A percentile compares a stretch with the other conserved stretches of the same genome.
phyloP scores from a whole-genome alignment of 2,329 filamentous ascomycete genomes.

The Exophiala oligosperma region DNA sequence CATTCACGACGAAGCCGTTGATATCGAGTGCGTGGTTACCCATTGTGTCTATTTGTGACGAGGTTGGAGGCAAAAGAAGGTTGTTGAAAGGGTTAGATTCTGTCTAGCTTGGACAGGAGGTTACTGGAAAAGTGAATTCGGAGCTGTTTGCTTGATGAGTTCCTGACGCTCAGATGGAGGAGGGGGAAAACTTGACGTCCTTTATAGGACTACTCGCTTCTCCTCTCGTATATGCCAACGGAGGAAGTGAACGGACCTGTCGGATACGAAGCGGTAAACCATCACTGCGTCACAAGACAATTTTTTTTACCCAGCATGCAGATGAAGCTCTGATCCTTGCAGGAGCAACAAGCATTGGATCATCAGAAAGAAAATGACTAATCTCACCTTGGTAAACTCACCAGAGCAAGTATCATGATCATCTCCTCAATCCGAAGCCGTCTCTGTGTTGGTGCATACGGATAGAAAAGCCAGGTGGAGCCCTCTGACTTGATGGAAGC shows the following conservation, averaged over 20 bases:
- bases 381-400: background rate
- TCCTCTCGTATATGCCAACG: background rate
- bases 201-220: background rate
- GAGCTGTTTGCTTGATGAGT: background rate
- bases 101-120: background rate
- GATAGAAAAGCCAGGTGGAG: background rate
- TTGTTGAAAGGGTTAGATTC: background rate
- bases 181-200: background rate
- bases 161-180: background rate
- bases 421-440: background rate
- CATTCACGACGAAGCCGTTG: constrained; percentile 8
- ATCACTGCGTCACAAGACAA: background rate
- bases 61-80: background rate
- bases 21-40: constrained; percentile 2
- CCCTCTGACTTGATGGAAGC: background rate
- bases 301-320: background rate
- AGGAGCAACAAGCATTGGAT: background rate
- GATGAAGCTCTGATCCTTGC: background rate
- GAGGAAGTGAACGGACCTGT: background rate
- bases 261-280: background rate
- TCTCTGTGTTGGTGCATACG: background rate
- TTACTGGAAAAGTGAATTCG: background rate
- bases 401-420: background rate
- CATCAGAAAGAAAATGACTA: background rate
- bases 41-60: background rate